These are phyloP conservation scores for Saksenaea oblongispora DNA, from an alignment of 371 early-diverging fungal species.

Conservation along the genomic window DNA sequence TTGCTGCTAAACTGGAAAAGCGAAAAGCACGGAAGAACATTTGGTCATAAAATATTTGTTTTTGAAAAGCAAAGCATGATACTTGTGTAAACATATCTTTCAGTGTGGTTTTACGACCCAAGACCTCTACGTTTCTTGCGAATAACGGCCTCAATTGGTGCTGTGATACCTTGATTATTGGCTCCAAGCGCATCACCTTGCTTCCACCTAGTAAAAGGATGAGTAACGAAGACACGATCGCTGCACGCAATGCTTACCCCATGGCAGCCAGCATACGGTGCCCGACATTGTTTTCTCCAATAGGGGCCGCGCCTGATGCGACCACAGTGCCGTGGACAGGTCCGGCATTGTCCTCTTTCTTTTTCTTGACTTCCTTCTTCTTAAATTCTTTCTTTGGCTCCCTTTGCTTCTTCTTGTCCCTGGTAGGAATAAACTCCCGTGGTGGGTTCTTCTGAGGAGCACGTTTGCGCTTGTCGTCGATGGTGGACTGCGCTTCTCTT, in stretches of 20 bases:
- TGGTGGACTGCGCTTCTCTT: constrained; percentile 28
- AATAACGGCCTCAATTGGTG: constrained; percentile 84
- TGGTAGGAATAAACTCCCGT: constrained; percentile 14
- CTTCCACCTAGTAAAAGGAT: constrained; percentile 56
- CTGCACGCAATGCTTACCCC: constrained; percentile 57
- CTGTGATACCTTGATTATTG: constrained; percentile 75
- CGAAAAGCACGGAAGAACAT: constrained; percentile 16
- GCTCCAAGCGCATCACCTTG: constrained; percentile 84
- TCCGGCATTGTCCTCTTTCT: neutral
- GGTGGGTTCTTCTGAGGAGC: neutral
- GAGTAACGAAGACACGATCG: neutral
- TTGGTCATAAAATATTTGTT: constrained; percentile 9
- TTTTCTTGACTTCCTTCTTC: neutral
- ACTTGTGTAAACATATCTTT: neutral
- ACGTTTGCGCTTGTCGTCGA: constrained; percentile 24
- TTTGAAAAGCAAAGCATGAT: neutral
- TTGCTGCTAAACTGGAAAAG: constrained; percentile 8
- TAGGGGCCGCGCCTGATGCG: constrained; percentile 63
- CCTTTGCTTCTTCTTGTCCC: constrained; percentile 9
- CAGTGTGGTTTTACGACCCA: constrained; percentile 49
- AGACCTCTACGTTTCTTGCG: constrained; percentile 78
- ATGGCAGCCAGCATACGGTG: constrained; percentile 80
- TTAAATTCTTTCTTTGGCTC: neutral
- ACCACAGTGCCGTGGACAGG: constrained; percentile 65
- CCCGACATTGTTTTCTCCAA: constrained; percentile 72